A percentile compares a stretch with the other conserved stretches of the same genome.
Evolutionary conservation across 1,139 yeast genomes (phyloP).

Genomic region (Protomyces inouyei): DNA sequence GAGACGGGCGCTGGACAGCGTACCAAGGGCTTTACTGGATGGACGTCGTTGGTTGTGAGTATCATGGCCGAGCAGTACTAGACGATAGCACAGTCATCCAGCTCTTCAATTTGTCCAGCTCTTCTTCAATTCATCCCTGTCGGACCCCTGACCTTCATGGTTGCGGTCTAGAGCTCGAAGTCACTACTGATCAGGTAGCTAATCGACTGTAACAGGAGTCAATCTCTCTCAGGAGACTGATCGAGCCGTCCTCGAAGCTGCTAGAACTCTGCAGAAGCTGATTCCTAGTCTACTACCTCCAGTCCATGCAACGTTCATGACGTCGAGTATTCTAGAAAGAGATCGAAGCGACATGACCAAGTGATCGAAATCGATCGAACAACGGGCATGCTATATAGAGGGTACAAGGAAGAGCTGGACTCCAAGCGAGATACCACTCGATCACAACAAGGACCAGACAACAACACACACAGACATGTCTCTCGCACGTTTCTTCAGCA

Average conservation of each 20-base stretch:
- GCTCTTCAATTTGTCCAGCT: not conserved
- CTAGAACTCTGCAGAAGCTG: too few relatives aligned
- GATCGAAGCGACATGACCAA: too few relatives aligned
- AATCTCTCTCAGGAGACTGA: too few relatives aligned
- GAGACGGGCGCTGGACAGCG: constrained; percentile 70
- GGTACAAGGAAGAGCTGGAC: not conserved
- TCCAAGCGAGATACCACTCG: not conserved
- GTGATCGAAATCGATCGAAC: too few relatives aligned
- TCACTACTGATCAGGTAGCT: too few relatives aligned
- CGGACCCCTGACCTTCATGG: too few relatives aligned
- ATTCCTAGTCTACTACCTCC: too few relatives aligned
- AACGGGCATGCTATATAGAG: not conserved
- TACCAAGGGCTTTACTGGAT: constrained; percentile 85
- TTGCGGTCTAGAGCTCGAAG: too few relatives aligned
- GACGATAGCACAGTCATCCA: not conserved
- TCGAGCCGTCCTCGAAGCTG: too few relatives aligned
- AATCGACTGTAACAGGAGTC: too few relatives aligned
- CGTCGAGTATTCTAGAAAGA: too few relatives aligned
- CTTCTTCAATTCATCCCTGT: not conserved
- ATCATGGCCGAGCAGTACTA: constrained; percentile 51
- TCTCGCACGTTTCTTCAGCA: not conserved
- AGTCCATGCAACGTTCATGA: too few relatives aligned
- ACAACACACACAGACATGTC: not conserved
- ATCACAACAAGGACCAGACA: not conserved
- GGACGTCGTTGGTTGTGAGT: constrained; percentile 79